These are phyloP conservation scores for Albifimbria verrucaria DNA, from an alignment of 2,329 filamentous ascomycete species.

Conservation along the genomic window DNA sequence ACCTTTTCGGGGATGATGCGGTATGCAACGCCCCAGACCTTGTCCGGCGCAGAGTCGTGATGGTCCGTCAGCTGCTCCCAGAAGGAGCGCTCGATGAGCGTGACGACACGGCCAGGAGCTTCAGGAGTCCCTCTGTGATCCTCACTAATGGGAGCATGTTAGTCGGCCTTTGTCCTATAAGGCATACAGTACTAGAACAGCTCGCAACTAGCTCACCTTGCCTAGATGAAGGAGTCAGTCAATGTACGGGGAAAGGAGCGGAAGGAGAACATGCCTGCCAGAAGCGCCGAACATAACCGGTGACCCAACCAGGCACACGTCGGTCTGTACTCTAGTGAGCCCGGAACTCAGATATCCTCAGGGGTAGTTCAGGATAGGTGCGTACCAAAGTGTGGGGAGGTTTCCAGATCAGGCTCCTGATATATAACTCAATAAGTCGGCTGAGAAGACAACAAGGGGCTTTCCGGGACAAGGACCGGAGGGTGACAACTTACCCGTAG, in stretches of 20 bases:
- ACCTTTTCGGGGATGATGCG: slow-evolving; percentile 72
- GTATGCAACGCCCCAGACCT: slow-evolving; percentile 91
- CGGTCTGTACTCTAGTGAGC: slow-evolving; percentile 61
- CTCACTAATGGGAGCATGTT: slow-evolving; percentile 52
- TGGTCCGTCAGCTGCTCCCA: slow-evolving; percentile 76
- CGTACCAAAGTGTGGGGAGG: slow-evolving; percentile 92
- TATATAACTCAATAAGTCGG: slow-evolving; percentile 5
- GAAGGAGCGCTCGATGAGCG: slow-evolving; percentile 78
- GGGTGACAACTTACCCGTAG: slow-evolving; percentile 68
- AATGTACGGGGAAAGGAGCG: too few species aligned
- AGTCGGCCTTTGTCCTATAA: not conserved
- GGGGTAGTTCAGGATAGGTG: too few species aligned
- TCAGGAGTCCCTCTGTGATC: slow-evolving; percentile 92
- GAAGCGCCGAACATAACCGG: slow-evolving; percentile 90
- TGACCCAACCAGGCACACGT: slow-evolving; percentile 84
- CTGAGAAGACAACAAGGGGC: not conserved
- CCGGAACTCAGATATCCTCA: too few species aligned
- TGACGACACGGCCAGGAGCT: slow-evolving; percentile 86
- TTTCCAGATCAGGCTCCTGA: slow-evolving; percentile 92
- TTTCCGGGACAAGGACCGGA: slow-evolving; percentile 1
- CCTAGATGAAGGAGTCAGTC: too few species aligned
- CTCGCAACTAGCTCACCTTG: too few species aligned
- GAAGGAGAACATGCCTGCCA: slow-evolving; percentile 76
- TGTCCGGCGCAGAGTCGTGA: slow-evolving; percentile 57
- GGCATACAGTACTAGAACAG: too few species aligned